These are phyloP conservation scores for Rhizoclosmatium sp. DNA, from an alignment of 192 early-diverging fungal species.

Conservation along the genomic window DNA sequence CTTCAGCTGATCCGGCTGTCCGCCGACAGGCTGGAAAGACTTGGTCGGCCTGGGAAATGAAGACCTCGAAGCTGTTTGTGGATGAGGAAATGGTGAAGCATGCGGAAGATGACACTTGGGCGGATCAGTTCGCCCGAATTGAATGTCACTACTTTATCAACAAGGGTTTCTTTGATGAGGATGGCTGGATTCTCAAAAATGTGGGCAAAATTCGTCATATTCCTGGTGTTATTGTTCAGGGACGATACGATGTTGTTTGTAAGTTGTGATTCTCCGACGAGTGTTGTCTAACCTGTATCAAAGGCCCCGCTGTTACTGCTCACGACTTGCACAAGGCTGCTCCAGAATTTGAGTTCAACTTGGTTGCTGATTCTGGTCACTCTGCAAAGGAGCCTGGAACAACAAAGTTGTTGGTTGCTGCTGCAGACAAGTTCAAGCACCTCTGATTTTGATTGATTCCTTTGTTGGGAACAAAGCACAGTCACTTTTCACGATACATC, in stretches of 20 bases:
- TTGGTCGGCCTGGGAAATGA: slow-evolving; percentile 66
- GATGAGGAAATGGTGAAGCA: slow-evolving; percentile 63
- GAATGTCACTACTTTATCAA: slow-evolving; percentile 76
- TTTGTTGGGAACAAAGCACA: background rate
- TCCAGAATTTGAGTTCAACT: slow-evolving; percentile 73
- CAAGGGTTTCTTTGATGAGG: slow-evolving; percentile 73
- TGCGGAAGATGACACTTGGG: slow-evolving; percentile 65
- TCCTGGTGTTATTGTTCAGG: slow-evolving; percentile 70
- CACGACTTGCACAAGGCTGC: slow-evolving; percentile 62
- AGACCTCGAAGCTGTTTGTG: slow-evolving; percentile 60
- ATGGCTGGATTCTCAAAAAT: slow-evolving; percentile 68
- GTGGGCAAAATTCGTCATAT: slow-evolving; percentile 72
- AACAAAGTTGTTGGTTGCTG: slow-evolving; percentile 59
- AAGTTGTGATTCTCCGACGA: too few species aligned
- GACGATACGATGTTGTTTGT: slow-evolving; percentile 67
- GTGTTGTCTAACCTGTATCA: too few species aligned
- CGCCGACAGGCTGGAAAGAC: slow-evolving; percentile 62
- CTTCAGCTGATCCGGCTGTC: slow-evolving; percentile 57
- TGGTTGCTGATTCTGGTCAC: slow-evolving; percentile 66
- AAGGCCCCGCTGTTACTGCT: slow-evolving; percentile 41
- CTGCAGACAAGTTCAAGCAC: slow-evolving; percentile 66
- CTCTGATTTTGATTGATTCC: slow-evolving; percentile 35
- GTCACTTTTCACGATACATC: too few species aligned
- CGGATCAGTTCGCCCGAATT: slow-evolving; percentile 74
- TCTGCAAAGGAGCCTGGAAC: slow-evolving; percentile 66